Evolutionary conservation across 2,329 filamentous ascomycete species (phyloP).

Genomic region (Alternaria sp.): DNA sequence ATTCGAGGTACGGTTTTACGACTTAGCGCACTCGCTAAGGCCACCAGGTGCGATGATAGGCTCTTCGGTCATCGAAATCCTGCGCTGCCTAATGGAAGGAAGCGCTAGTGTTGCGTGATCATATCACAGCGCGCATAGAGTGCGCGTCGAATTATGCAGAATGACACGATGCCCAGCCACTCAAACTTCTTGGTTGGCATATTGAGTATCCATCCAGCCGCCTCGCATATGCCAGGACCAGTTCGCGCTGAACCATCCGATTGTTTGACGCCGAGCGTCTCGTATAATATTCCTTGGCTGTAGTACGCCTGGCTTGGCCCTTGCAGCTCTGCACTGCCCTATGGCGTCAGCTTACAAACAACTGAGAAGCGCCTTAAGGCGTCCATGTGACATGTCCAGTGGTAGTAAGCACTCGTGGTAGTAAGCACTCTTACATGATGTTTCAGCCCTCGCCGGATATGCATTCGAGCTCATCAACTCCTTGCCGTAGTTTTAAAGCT

Average conservation of each 20-base stretch:
- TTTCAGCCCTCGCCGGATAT: neutral
- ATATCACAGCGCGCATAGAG: neutral
- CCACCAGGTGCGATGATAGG: conserved; percentile 5
- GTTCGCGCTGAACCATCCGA: neutral
- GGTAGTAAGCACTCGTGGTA: neutral
- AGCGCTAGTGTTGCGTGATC: neutral
- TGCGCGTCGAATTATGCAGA: neutral
- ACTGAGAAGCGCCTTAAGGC: neutral
- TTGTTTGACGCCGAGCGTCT: neutral
- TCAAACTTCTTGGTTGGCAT: neutral
- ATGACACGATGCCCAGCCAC: neutral
- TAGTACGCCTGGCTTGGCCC: conserved; percentile 2
- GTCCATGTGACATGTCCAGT: neutral
- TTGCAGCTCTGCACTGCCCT: neutral
- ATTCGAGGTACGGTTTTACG: neutral
- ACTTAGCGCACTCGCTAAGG: conserved; percentile 6
- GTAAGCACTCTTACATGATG: neutral
- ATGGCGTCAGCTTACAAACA: neutral
- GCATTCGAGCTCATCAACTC: neutral
- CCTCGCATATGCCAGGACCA: neutral
- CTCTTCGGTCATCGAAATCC: conserved; percentile 7
- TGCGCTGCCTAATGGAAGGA: neutral
- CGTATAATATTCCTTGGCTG: conserved; percentile 1
- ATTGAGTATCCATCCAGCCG: neutral
- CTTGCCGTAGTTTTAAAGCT: neutral